Conservation (phyloP, 1,139 yeast genomes). For the Geotrichum candidum region DNA sequence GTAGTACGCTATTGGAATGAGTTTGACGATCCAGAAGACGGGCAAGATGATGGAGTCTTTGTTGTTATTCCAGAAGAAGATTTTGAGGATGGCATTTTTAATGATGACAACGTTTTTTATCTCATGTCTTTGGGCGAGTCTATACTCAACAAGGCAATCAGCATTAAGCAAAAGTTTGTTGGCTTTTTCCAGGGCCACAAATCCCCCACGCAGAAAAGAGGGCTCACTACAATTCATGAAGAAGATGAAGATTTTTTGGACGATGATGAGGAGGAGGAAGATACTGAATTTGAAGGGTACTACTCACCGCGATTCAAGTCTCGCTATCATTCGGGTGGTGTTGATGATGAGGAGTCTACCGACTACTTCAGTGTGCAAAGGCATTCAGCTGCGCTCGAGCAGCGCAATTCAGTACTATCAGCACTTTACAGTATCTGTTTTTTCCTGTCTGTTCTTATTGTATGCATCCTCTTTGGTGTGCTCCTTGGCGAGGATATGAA, state of each 20-base stretch:
- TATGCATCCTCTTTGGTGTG: conserved; percentile 45
- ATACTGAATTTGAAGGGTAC: conserved; percentile 16
- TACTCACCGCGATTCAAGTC: conserved; percentile 27
- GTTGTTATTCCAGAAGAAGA: conserved; percentile 34
- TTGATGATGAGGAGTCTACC: conserved; percentile 3
- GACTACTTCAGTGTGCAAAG: conserved; percentile 9
- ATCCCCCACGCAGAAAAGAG: conserved; percentile 18
- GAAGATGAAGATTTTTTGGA: conserved; percentile 19
- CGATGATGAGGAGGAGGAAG: conserved; percentile 18
- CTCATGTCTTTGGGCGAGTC: conserved; percentile 27
- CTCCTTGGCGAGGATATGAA: conserved; percentile 36
- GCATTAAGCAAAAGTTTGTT: conserved; percentile 24
- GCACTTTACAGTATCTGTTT: conserved; percentile 43
- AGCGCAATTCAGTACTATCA: conserved; percentile 45
- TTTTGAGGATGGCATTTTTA: conserved; percentile 29
- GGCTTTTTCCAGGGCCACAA: conserved; percentile 21
- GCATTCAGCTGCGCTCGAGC: conserved; percentile 19
- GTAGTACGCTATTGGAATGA: conserved; percentile 62
- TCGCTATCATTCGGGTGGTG: conserved; percentile 3
- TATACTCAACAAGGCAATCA: conserved; percentile 18
- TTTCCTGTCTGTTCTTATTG: conserved; percentile 41
- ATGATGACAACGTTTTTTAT: conserved; percentile 35
- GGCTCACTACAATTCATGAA: conserved; percentile 15
- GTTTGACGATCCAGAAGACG: conserved; percentile 59
- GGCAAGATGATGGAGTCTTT: conserved; percentile 34